Conservation (phyloP, 441 rosid species). For the Populus tomentosa region DNA sequence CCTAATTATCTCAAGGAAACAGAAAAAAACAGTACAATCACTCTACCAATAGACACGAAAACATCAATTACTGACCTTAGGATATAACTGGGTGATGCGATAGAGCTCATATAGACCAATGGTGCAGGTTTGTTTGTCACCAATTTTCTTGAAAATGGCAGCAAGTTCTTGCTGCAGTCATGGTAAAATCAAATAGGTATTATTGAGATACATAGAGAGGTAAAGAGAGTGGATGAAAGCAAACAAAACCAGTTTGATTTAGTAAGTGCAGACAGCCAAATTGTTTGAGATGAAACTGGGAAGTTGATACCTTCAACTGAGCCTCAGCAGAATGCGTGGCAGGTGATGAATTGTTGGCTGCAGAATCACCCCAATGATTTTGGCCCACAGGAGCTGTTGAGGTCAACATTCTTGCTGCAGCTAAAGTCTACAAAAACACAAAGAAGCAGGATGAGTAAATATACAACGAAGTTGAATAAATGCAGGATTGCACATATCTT, state of each 20-base stretch:
- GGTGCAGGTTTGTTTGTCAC: slow-evolving; percentile 95
- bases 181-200: slow-evolving; percentile 7
- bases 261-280: background rate
- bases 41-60: no score
- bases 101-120: slow-evolving; percentile 93
- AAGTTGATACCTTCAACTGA: slow-evolving; percentile 66
- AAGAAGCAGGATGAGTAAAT: background rate
- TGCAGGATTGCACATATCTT: background rate
- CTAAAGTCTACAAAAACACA: slow-evolving; percentile 64
- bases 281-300: background rate
- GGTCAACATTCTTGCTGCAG: slow-evolving; percentile 99
- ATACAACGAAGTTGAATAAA: background rate
- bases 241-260: background rate
- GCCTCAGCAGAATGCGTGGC: slow-evolving; percentile 90
- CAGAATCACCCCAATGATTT: slow-evolving; percentile 96
- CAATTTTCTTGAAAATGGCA: slow-evolving; percentile 98
- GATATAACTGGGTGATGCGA: no score
- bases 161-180: slow-evolving; percentile 92
- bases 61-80: no score
- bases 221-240: background rate
- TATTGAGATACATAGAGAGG: background rate
- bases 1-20: background rate
- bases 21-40: no score
- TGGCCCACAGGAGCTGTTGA: slow-evolving; percentile 90
- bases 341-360: slow-evolving; percentile 76